Evolutionary conservation across 305 asterid genomes (phyloP), one percentile per base, ranked within the genome.

Genomic region (Fraxinus dipetala): DNA sequence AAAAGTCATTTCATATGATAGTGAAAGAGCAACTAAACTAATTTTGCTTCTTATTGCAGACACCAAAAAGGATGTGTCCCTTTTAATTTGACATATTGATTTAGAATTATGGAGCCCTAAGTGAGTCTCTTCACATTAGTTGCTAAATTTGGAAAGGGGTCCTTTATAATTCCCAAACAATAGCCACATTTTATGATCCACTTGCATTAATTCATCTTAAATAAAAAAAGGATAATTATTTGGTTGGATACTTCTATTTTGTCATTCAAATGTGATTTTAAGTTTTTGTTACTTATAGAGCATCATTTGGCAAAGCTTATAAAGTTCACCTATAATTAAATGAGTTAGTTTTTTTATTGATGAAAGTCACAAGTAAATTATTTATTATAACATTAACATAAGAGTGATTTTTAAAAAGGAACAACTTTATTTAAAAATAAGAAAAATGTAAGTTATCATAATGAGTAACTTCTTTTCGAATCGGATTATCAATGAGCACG

Each of bases 11-110:
- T 51, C 54, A 72, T 70, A 34, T 32, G 59, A 20, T 82, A 74
- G 67, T 77, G 81, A 82, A 77, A 69, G 40, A 24, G 22, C 61
- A 78, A 59, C 79, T n/a, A 63, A 65, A 13, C 7, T 18, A 36
- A 34, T 22, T 75, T 83, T 74, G 86, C 78, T 79, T 83, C 54
- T 75, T 30, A 59, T 79, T 79, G 61, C 67, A 65, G 74, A 75
- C 32, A 83, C 67, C 76, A 31, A 83, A 78, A 83, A 38, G 30
- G 32, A 72, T 38, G 77, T 78, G 83, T 18, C 36, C 22, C 70
- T 43, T 6, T 61, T 31, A 69, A 59, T 51, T 35, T 56, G 59
- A 81, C n/a, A 77, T 11, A 16, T 40, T 30, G 48, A 51, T 2
- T 45, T 70, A 2, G 70, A 78, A 63, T 24, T 63, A 63, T 63